These are phyloP conservation scores for Crithidia expoeki DNA, from an alignment of 208 protist species.

Conservation along the genomic window DNA sequence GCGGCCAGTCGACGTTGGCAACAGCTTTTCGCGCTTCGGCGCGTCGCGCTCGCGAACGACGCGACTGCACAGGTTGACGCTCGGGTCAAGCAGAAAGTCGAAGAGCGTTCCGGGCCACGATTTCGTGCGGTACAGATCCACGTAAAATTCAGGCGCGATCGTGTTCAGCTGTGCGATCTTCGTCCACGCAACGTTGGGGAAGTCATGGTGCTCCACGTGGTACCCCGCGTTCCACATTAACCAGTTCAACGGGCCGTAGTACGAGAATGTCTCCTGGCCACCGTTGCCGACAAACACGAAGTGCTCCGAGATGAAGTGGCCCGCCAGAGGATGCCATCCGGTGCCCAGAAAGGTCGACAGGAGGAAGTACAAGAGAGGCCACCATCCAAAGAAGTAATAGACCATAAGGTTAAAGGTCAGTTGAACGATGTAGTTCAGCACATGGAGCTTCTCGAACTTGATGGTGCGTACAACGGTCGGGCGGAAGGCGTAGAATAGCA, in stretches of 20 bases:
- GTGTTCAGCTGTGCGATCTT: conserved; percentile 78
- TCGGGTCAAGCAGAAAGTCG: conserved; percentile 80
- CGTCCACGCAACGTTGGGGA: conserved; percentile 94
- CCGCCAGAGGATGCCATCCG: conserved; percentile 87
- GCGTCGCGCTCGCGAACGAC: conserved; percentile 71
- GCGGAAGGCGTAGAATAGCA: conserved; percentile 89
- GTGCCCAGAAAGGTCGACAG: conserved; percentile 79
- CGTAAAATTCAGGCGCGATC: conserved; percentile 95
- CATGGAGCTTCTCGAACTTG: conserved; percentile 58
- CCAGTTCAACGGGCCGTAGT: conserved; percentile 94
- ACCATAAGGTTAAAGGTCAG: conserved; percentile 44
- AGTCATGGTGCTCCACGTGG: conserved; percentile 98
- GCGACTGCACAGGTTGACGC: conserved; percentile 70
- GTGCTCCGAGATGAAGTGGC: conserved; percentile 95
- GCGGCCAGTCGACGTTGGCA: conserved; percentile 41
- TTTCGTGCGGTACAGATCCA: conserved; percentile 68
- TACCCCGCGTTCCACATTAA: conserved; percentile 95
- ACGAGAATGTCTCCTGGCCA: conserved; percentile 95
- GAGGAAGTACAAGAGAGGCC: conserved; percentile 79
- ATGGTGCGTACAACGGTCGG: conserved; percentile 74
- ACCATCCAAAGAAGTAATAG: conserved; percentile 58
- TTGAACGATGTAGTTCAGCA: conserved; percentile 59
- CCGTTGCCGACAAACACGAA: conserved; percentile 82
- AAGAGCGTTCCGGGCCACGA: conserved; percentile 83
- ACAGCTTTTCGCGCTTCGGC: conserved; percentile 45